These are phyloP conservation scores for Cladosporium sp. DNA, from an alignment of 2,329 filamentous ascomycete species.

Conservation along the genomic window DNA sequence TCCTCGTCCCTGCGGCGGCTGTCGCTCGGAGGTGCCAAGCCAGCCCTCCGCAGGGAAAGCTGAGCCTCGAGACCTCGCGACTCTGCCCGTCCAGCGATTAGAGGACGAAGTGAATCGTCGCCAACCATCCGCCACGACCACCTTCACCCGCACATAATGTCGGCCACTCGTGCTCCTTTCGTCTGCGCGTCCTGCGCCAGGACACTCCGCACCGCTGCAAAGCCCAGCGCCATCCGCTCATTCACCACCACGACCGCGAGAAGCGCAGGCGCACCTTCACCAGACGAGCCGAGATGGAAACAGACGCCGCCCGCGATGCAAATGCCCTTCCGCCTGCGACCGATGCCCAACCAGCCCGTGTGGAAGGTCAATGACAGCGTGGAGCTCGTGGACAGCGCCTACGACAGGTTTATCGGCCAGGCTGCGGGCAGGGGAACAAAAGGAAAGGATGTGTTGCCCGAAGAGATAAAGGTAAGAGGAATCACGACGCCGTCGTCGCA, in stretches of 20 bases:
- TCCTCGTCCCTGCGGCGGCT: background rate
- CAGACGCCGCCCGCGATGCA: constrained; percentile 43
- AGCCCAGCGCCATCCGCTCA: constrained; percentile 22
- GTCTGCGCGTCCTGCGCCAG: constrained; percentile 29
- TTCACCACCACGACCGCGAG: constrained; percentile 20
- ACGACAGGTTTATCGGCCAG: constrained; percentile 65
- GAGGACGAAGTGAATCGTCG: background rate
- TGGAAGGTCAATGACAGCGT: constrained; percentile 74
- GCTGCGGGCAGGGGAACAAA: constrained; percentile 16
- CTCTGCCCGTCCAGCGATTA: background rate
- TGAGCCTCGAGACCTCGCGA: constrained; percentile 10
- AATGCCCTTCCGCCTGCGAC: constrained; percentile 49
- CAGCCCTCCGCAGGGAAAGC: constrained; percentile 5
- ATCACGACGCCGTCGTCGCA: background rate
- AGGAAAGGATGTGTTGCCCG: constrained; percentile 70
- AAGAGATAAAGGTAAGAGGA: constrained; percentile 65
- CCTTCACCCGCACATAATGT: constrained; percentile 14
- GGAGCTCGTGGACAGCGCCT: constrained; percentile 66
- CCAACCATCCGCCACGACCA: background rate
- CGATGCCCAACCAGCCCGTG: constrained; percentile 49
- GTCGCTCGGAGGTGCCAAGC: constrained; percentile 5
- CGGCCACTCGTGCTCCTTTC: constrained; percentile 19
- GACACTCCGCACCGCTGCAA: constrained; percentile 14
- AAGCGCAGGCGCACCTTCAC: constrained; percentile 13
- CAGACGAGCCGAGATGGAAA: constrained; percentile 41